These are phyloP conservation scores for Lactuca sativa DNA, from an alignment of 129 eudicot genomes.

Conservation along the genomic window DNA sequence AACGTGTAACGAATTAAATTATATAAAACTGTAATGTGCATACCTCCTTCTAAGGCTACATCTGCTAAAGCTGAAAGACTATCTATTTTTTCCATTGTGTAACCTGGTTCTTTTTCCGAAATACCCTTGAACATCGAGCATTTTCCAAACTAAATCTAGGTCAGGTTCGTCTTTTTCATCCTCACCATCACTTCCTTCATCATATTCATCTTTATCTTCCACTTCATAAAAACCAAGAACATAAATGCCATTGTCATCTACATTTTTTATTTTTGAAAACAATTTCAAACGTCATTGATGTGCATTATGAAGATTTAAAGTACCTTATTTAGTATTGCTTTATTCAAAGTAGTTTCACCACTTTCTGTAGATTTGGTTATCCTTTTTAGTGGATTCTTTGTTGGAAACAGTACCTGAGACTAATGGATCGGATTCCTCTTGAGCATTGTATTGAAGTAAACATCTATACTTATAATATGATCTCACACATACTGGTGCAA, in stretches of 20 bases:
- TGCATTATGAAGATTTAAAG: constrained; percentile 24
- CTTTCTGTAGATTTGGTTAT: constrained; percentile 40
- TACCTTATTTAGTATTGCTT: constrained; percentile 43
- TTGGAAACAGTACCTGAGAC: constrained; percentile 62
- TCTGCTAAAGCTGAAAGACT: constrained; percentile 84
- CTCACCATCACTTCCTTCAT: constrained; percentile 68
- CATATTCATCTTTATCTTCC: constrained; percentile 59
- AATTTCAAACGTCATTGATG: no score
- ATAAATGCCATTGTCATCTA: not conserved
- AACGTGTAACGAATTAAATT: no score
- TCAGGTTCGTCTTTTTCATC: constrained; percentile 74
- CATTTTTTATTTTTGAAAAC: not conserved
- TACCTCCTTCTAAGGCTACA: constrained; percentile 94
- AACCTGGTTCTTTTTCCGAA: constrained; percentile 74
- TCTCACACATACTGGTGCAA: constrained; percentile 82
- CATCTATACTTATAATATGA: constrained; percentile 80
- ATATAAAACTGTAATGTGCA: not conserved
- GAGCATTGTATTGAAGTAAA: constrained; percentile 94
- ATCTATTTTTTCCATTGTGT: constrained; percentile 88
- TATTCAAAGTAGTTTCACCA: constrained; percentile 49
- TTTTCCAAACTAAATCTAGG: constrained; percentile 97
- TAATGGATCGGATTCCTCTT: constrained; percentile 74
- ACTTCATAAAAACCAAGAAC: constrained; percentile 16
- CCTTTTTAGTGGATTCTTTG: constrained; percentile 59
- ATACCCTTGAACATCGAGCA: constrained; percentile 97